These are phyloP conservation scores for Phytophthora megakarya DNA, from an alignment of 352 stramenopile species.

Conservation along the genomic window DNA sequence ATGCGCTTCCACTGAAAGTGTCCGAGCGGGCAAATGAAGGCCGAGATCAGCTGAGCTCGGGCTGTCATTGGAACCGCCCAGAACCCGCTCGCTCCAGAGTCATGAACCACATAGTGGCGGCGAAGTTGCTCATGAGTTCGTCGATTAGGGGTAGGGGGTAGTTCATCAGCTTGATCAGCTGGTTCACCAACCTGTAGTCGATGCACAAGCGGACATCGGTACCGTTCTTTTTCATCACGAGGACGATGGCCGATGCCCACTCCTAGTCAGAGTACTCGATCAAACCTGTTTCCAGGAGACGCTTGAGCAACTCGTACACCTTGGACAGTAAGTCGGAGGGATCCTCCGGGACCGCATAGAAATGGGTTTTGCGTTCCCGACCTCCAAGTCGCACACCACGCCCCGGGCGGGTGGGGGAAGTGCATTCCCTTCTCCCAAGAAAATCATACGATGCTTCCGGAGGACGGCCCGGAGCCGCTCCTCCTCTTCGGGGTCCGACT, in stretches of 20 bases:
- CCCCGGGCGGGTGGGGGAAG: not conserved
- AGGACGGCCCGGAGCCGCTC: not conserved
- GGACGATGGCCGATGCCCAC: not conserved
- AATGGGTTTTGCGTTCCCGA: not conserved
- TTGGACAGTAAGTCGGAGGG: not conserved
- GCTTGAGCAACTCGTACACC: conserved; percentile 8
- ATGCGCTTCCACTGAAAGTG: too few species aligned
- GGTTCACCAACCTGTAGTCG: too few species aligned
- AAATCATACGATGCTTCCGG: not conserved
- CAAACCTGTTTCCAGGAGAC: not conserved
- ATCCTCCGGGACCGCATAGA: not conserved
- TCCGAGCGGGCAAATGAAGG: too few species aligned
- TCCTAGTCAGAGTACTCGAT: conserved; percentile 1
- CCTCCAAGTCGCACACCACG: conserved; percentile 9
- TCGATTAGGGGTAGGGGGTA: too few species aligned
- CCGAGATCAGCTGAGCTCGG: too few species aligned
- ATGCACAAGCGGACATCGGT: too few species aligned
- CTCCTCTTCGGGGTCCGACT: not conserved
- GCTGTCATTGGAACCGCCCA: too few species aligned
- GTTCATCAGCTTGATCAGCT: too few species aligned
- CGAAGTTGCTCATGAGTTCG: too few species aligned
- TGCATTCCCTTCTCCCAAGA: too few species aligned
- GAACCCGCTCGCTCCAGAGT: too few species aligned
- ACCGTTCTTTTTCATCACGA: conserved; percentile 6
- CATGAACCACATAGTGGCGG: too few species aligned